Percentiles rank a stretch among this genome's conserved stretches.
phyloP scores from a whole-genome alignment of 495 filamentous ascomycete species.

The Evernia prunastri region DNA sequence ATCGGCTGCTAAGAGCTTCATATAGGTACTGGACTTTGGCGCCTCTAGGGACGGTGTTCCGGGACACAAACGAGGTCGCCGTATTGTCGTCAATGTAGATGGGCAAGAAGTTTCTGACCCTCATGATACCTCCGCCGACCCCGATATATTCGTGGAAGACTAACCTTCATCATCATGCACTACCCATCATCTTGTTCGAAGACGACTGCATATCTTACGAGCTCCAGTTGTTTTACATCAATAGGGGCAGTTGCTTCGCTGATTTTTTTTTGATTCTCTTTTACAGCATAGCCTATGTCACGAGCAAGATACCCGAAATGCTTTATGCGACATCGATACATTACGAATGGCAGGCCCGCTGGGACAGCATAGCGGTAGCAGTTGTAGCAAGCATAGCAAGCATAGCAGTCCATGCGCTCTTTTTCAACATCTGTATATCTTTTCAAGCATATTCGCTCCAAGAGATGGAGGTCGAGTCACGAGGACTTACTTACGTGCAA shows the following conservation, averaged over 20 bases:
- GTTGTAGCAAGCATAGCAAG: conserved; percentile 1
- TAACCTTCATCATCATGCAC: conserved; percentile 14
- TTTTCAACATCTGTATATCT: neutral
- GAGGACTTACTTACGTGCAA: neutral
- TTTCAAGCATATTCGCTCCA: neutral
- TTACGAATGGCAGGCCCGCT: conserved; percentile 4
- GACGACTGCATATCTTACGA: neutral
- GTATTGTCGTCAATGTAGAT: conserved; percentile 67
- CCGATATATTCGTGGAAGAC: conserved; percentile 38
- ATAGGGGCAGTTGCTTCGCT: neutral
- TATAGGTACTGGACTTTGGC: conserved; percentile 82
- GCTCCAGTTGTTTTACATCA: neutral
- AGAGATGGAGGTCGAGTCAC: neutral
- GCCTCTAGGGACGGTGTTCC: conserved; percentile 76
- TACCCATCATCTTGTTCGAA: neutral
- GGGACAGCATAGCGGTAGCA: conserved; percentile 12
- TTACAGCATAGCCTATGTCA: conserved; percentile 6
- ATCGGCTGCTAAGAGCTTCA: conserved; percentile 4
- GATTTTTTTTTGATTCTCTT: neutral
- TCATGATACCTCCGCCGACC: conserved; percentile 34
- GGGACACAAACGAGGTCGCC: conserved; percentile 65
- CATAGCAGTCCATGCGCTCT: neutral
- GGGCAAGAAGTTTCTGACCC: conserved; percentile 40
- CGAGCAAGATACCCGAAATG: conserved; percentile 15
- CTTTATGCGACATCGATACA: conserved; percentile 2